Conservation (phyloP, 139 green algal genomes). For the Coelastrella sp. region DNA sequence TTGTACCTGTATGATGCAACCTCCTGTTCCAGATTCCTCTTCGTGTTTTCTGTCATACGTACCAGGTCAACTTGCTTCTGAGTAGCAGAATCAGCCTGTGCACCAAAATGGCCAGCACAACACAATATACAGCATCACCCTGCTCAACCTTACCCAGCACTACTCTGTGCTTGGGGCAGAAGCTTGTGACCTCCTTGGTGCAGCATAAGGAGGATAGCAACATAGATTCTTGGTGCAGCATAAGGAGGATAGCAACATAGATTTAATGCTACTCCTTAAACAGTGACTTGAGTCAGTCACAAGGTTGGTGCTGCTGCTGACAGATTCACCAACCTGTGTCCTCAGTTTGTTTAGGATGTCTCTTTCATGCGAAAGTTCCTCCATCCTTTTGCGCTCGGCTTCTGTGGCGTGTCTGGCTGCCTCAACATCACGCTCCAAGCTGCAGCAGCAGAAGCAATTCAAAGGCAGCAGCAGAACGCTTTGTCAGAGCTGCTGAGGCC, state of each 20-base stretch:
- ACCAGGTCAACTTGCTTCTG: constrained; percentile 88
- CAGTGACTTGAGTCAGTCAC: too few species aligned
- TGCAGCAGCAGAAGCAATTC: constrained; percentile 11
- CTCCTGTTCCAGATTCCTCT: constrained; percentile 92
- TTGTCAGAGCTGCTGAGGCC: too few species aligned
- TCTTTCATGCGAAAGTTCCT: constrained; percentile 86
- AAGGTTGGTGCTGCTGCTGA: background rate
- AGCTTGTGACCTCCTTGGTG: too few species aligned
- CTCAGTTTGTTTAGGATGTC: constrained; percentile 93
- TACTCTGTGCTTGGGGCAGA: too few species aligned
- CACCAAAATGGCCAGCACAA: background rate
- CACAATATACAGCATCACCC: background rate
- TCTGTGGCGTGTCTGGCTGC: constrained; percentile 9
- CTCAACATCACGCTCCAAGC: constrained; percentile 43
- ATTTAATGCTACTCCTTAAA: too few species aligned
- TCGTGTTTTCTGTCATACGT: constrained; percentile 89
- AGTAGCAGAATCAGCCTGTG: constrained; percentile 83
- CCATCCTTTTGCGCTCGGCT: constrained; percentile 79
- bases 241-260: too few species aligned
- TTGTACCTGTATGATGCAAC: constrained; percentile 52
- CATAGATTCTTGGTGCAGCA: too few species aligned
- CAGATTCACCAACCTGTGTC: constrained; percentile 59
- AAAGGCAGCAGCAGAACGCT: background rate
- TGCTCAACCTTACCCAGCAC: too few species aligned
- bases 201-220: too few species aligned